Base-by-base conservation (phyloP, 495 filamentous ascomycete species). In the Penicillium bovifimosum region DNA sequence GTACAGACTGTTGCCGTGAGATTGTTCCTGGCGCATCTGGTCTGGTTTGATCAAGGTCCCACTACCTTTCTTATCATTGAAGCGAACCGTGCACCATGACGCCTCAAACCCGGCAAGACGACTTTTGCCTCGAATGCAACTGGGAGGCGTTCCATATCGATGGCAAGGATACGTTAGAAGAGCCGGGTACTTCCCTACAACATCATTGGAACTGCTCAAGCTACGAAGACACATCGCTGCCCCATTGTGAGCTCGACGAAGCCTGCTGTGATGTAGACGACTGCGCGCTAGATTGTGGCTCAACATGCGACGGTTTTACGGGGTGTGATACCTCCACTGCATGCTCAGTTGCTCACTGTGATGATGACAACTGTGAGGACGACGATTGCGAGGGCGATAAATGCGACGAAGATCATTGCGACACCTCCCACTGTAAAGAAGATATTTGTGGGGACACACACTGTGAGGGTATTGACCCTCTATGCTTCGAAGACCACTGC, bases 401-500 rank as follows among this genome's bases (percentile, higher is more conserved):
- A 18, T 70, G 66, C 50, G 59, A 60, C 9, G 63, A 68, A 24
- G 55, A 34, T 32, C 58, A 66, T 31, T 73, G 71, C 41, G 70
- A 73, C 33, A 58, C 62, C 40, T 26, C 45, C 14, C 51, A 57
- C 9, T 60, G 58, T 14, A 56, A 67, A 16, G 55, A 56, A 32
- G 26, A 50, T 6, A 38, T 34, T 31, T 67, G 64, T 43, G 55
- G 60, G 11, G 55, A 64, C 36, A 51, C 34, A 8, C 48, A 68
- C 38, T 63, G 68, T 46, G 60, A 68, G 41, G 61, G 38, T 28
- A 57, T 63, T n/a, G 70, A 65, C 5, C 62, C 69, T 16, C 56
- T 67, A 39, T 76, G 73, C 53, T 75, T 73, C 29, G 72, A 75
- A 9, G 59, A 67, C 13, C 71, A 74, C 44, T 76, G 74, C 54